These are phyloP conservation scores for Elongisporangium undulatum DNA, from an alignment of 352 stramenopile species.

Conservation along the genomic window DNA sequence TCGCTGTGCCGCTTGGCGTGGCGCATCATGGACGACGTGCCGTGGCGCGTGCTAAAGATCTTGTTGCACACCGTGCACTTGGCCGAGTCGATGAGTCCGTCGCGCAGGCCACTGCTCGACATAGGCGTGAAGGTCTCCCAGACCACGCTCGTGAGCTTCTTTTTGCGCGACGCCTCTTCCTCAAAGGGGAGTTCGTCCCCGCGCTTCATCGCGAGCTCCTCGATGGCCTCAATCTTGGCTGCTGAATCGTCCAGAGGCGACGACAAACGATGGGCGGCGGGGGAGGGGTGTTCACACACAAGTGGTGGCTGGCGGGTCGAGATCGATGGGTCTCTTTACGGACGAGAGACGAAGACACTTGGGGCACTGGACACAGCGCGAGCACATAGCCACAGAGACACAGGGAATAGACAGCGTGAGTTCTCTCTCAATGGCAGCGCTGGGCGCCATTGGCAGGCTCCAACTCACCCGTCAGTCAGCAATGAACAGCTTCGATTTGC, in stretches of 20 bases:
- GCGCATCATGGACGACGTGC: constrained; percentile 81
- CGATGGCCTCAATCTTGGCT: constrained; percentile 36
- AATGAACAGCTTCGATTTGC: not conserved
- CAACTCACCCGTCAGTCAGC: not conserved
- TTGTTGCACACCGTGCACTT: constrained; percentile 76
- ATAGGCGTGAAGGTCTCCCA: constrained; percentile 81
- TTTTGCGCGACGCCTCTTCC: constrained; percentile 62
- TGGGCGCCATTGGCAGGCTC: not conserved
- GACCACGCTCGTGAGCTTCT: constrained; percentile 80
- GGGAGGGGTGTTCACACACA: not conserved
- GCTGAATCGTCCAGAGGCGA: not conserved
- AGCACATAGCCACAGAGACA: not conserved
- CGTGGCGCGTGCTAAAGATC: constrained; percentile 75
- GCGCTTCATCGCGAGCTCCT: constrained; percentile 43
- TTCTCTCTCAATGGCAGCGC: not conserved
- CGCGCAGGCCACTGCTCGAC: constrained; percentile 52
- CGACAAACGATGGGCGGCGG: not conserved
- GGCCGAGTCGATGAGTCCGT: constrained; percentile 66
- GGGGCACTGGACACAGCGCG: not conserved
- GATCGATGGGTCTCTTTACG: not conserved
- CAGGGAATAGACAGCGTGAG: not conserved
- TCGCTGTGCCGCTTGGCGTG: constrained; percentile 76
- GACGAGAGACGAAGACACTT: not conserved
- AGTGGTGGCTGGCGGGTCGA: not conserved
- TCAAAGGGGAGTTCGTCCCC: constrained; percentile 57